Base-by-base conservation (phyloP, 371 early-diverging fungal genomes). In the Lichtheimia ornata region DNA sequence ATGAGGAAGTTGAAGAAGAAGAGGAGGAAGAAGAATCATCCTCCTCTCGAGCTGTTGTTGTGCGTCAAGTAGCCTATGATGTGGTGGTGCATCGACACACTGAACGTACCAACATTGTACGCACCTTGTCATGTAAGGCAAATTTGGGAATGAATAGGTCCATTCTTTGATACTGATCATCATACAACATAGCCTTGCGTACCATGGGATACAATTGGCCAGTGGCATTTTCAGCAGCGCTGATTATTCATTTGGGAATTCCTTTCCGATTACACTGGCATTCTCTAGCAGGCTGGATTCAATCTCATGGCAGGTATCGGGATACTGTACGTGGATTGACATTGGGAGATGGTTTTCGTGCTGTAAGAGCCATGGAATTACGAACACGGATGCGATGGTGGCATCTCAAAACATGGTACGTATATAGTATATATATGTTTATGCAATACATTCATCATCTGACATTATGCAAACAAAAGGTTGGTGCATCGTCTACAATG, bases 231-330 rank as follows among this genome's bases (percentile, higher is more conserved):
- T 73, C 79, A 35, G 70, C 72, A 9, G 69, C 82, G 4, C 27
- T 76, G n/a, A 17, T 81, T 15, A 69, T 81, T 63, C 82, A 78
- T 53, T 24, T 78, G 7, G 69, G 72, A 42, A 30, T 78, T 67
- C 14, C 63, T 74, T 28, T 79, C 78, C 1, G 73, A 76, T 17
- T 81, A 78, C 30, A 76, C 79, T 57, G 56, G 63, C 24, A 53
- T 57, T 9, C 53, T 76, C 15, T 58, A 56, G 2, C 13, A 35
- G 17, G 72, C 71, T 14, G 70, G 63, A 62, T 79, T 0, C 43
- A 64, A 1, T n/a, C 18, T 0, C 71, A 73, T 41, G 79, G 79
- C 12, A 52, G 55, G 14, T 53, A 49, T 5, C 28, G 43, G 12
- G 56, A 18, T 54, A 54, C 18, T n/a, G 52, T 56, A 9, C 45